These are phyloP conservation scores for Cladosporium austrohemisphaericum DNA, from an alignment of 2,329 filamentous ascomycete genomes.

Conservation along the genomic window DNA sequence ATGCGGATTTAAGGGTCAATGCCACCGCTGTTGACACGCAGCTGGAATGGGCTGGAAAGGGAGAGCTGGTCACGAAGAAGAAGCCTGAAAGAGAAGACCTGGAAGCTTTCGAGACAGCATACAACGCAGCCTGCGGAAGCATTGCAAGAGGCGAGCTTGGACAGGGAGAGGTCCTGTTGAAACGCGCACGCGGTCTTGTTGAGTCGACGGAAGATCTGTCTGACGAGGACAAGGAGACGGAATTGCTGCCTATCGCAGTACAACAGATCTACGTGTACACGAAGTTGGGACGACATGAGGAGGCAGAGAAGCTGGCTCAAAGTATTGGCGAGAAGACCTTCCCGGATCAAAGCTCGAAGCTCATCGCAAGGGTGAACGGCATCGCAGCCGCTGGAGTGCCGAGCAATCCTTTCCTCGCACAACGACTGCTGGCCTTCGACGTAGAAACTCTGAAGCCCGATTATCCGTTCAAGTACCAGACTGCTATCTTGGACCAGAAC, in stretches of 20 bases:
- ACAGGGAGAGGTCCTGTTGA: slow-evolving; percentile 63
- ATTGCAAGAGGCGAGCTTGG: slow-evolving; percentile 66
- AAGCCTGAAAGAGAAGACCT: slow-evolving; percentile 59
- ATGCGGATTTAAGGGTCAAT: slow-evolving; percentile 74
- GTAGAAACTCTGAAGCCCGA: slow-evolving; percentile 54
- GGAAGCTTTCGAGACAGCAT: slow-evolving; percentile 76
- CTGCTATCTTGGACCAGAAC: slow-evolving; percentile 59
- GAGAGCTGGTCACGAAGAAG: slow-evolving; percentile 50
- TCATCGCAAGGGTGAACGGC: slow-evolving; percentile 65
- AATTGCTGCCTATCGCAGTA: slow-evolving; percentile 70
- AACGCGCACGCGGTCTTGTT: slow-evolving; percentile 68
- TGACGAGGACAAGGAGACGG: slow-evolving; percentile 69
- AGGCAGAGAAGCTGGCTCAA: slow-evolving; percentile 61
- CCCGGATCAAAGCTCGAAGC: slow-evolving; percentile 62
- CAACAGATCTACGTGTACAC: slow-evolving; percentile 72
- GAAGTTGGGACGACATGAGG: slow-evolving; percentile 61
- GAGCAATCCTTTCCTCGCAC: slow-evolving; percentile 64
- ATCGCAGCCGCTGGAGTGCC: slow-evolving; percentile 42
- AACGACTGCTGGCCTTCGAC: slow-evolving; percentile 58
- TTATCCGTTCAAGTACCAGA: slow-evolving; percentile 70
- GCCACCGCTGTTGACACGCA: slow-evolving; percentile 68
- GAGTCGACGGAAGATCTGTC: slow-evolving; percentile 68
- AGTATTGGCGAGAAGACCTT: slow-evolving; percentile 62
- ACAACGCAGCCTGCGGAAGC: slow-evolving; percentile 71
- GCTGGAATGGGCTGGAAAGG: slow-evolving; percentile 63